phyloP scores from a whole-genome alignment of 2,329 filamentous ascomycete species.

The Hypocreales sp. region DNA sequence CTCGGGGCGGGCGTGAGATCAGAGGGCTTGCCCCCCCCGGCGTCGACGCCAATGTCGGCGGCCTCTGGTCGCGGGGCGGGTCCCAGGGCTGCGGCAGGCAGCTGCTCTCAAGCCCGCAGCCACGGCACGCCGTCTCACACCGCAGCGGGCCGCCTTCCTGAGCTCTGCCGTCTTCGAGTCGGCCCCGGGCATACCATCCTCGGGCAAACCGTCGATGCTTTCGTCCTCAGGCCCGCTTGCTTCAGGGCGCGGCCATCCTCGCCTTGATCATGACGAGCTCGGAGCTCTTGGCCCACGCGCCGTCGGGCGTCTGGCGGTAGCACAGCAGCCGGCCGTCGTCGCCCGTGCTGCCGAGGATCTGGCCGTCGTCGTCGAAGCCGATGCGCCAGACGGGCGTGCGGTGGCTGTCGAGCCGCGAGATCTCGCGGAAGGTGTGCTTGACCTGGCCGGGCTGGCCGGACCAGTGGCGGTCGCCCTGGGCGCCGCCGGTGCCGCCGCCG shows the following conservation, averaged over 20 bases:
- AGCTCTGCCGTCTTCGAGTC: too few relatives aligned
- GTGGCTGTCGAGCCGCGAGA: slow-evolving; percentile 52
- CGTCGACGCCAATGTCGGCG: too few relatives aligned
- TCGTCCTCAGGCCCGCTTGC: too few relatives aligned
- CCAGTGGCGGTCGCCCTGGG: slow-evolving; percentile 30
- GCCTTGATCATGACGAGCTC: slow-evolving; percentile 43
- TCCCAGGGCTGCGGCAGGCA: too few relatives aligned
- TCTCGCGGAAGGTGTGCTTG: slow-evolving; percentile 44
- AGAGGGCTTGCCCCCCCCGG: too few relatives aligned
- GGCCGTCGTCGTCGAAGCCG: slow-evolving; percentile 53
- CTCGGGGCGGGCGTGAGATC: too few relatives aligned
- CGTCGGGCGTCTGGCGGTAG: slow-evolving; percentile 43
- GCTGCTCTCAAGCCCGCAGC: too few relatives aligned
- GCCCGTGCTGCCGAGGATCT: slow-evolving; percentile 59
- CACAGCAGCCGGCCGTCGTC: slow-evolving; percentile 56
- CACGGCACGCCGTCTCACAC: too few relatives aligned
- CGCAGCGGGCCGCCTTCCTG: too few relatives aligned
- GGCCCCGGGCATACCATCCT: too few relatives aligned
- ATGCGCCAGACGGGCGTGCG: slow-evolving; percentile 63
- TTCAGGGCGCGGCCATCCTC: slow-evolving; percentile 31
- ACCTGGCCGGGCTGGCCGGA: slow-evolving; percentile 50
- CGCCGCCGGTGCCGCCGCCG: slow-evolving; percentile 1
- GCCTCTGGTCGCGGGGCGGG: too few relatives aligned
- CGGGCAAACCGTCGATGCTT: too few relatives aligned
- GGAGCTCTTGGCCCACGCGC: slow-evolving; percentile 42